phyloP scores from a whole-genome alignment of 2,329 filamentous ascomycete genomes.

The Aspergillus ochraceus region DNA sequence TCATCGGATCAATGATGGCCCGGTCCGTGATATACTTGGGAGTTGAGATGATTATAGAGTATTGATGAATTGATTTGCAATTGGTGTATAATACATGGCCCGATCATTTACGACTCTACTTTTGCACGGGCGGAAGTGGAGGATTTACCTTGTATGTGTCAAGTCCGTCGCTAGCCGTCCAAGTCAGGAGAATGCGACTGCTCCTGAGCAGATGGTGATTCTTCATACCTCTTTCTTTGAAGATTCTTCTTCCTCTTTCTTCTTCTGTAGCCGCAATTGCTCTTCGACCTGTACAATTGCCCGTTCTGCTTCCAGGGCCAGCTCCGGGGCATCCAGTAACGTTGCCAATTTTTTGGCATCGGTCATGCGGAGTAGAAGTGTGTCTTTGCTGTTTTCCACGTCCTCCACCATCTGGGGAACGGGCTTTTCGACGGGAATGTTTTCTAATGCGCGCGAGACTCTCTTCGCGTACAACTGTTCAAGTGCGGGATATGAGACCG shows the following conservation, averaged over 20 bases:
- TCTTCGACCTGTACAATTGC: conserved; percentile 71
- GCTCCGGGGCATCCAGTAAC: conserved; percentile 65
- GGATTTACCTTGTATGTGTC: background rate
- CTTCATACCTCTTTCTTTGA: conserved; percentile 27
- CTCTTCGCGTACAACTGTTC: conserved; percentile 69
- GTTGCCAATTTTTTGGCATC: conserved; percentile 61
- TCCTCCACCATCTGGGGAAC: conserved; percentile 33
- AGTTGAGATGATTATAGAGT: background rate
- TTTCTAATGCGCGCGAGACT: conserved; percentile 32
- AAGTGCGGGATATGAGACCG: conserved; percentile 66
- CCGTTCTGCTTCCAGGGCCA: conserved; percentile 71
- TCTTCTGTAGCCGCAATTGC: conserved; percentile 29
- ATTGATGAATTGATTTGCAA: conserved; percentile 9
- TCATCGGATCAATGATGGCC: conserved; percentile 27
- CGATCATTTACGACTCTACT: background rate
- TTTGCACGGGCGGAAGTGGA: background rate
- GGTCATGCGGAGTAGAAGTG: conserved; percentile 43
- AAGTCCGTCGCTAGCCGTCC: background rate
- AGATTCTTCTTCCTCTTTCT: conserved; percentile 1
- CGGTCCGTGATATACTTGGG: conserved; percentile 15
- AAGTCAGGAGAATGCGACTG: background rate
- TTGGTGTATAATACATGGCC: conserved; percentile 3
- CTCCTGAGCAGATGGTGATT: background rate
- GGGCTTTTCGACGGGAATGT: conserved; percentile 28
- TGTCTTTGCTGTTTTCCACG: conserved; percentile 45